A percentile compares a stretch with the other conserved stretches of the same genome.
Conservation (phyloP, 257 asterid species). For the Forsythia viridissima region DNA sequence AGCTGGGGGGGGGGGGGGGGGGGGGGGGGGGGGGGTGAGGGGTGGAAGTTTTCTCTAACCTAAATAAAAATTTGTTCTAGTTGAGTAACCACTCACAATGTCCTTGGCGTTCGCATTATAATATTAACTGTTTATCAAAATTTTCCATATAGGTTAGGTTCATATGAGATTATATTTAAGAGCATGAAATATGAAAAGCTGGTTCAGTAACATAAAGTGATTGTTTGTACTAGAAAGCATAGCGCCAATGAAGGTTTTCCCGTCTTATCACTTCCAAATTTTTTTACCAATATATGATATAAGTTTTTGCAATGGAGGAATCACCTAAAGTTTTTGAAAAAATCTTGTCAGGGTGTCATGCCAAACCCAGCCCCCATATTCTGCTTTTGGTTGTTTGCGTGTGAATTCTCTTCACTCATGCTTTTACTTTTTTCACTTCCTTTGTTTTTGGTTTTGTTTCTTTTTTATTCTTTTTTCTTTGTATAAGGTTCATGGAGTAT, state of each 20-base stretch:
- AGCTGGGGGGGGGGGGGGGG: neutral
- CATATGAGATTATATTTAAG: neutral
- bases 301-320: neutral
- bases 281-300: no score
- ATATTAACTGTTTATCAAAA: neutral
- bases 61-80: neutral
- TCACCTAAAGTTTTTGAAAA: neutral
- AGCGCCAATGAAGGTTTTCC: neutral
- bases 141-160: neutral
- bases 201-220: neutral
- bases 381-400: neutral
- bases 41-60: neutral
- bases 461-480: neutral
- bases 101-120: neutral
- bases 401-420: neutral
- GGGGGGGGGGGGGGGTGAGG: neutral
- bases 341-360: neutral
- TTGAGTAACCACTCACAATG: neutral
- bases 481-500: neutral
- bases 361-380: neutral
- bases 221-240: neutral
- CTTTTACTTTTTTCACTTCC: neutral
- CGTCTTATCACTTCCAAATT: neutral
- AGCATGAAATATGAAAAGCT: neutral
- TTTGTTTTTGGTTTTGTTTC: neutral